These are phyloP conservation scores for Gentiana straminea DNA, from an alignment of 257 asterid genomes.

Conservation along the genomic window DNA sequence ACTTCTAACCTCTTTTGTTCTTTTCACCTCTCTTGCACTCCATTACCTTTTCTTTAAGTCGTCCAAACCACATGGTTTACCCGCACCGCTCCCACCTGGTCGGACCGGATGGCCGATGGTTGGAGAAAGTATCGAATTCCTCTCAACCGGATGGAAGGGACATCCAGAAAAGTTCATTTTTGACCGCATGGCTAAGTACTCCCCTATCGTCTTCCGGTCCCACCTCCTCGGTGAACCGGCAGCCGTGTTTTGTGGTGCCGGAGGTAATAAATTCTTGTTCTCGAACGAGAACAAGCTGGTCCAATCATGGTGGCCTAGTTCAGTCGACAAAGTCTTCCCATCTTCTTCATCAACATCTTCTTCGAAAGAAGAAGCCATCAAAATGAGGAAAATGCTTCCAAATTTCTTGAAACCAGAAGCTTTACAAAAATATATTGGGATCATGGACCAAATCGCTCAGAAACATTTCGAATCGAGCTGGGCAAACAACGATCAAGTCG, in stretches of 20 bases:
- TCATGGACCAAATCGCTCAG: slow-evolving; percentile 42
- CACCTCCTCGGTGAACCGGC: slow-evolving; percentile 38
- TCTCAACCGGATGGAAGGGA: slow-evolving; percentile 46
- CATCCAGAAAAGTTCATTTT: slow-evolving; percentile 46
- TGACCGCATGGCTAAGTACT: slow-evolving; percentile 36
- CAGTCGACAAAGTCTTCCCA: slow-evolving; percentile 45
- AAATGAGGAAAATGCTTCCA: slow-evolving; percentile 45
- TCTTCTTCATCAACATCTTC: slow-evolving; percentile 33
- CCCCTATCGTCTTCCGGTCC: slow-evolving; percentile 32
- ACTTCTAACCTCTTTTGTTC: slow-evolving; percentile 9
- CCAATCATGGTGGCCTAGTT: slow-evolving; percentile 45
- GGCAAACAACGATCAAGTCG: slow-evolving; percentile 22
- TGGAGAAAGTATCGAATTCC: slow-evolving; percentile 46
- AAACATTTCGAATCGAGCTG: slow-evolving; percentile 34
- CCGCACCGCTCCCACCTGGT: slow-evolving; percentile 29
- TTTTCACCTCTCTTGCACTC: slow-evolving; percentile 12
- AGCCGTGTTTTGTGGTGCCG: slow-evolving; percentile 41
- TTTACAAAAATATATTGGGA: slow-evolving; percentile 35
- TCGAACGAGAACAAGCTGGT: slow-evolving; percentile 58
- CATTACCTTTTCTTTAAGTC: slow-evolving; percentile 12
- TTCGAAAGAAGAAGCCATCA: slow-evolving; percentile 36
- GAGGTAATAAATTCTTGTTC: slow-evolving; percentile 45
- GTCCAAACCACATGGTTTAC: background rate
- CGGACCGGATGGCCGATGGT: slow-evolving; percentile 1
- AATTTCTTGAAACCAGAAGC: slow-evolving; percentile 45